Evolutionary conservation across 495 filamentous ascomycete species (phyloP).

Genomic region (Aspergillus leporis): DNA sequence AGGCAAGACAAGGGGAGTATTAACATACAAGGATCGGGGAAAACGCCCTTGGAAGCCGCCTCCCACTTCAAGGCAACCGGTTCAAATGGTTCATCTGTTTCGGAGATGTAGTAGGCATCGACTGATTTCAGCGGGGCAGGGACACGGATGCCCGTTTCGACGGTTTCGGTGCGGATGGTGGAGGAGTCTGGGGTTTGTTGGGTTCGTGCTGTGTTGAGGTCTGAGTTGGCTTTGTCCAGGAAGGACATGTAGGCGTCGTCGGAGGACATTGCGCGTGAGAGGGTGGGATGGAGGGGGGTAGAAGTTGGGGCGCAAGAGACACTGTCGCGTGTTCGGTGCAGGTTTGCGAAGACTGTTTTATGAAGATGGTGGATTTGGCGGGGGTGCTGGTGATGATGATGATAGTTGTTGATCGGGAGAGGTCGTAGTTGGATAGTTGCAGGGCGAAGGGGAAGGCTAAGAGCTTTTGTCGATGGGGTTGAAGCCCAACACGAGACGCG

Average conservation of each 20-base stretch:
- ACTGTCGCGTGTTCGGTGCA: slow-evolving; percentile 2
- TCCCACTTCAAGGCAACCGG: slow-evolving; percentile 67
- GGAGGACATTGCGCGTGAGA: slow-evolving; percentile 58
- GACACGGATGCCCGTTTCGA: slow-evolving; percentile 47
- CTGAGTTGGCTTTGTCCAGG: slow-evolving; percentile 79
- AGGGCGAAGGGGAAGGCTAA: slow-evolving; percentile 4
- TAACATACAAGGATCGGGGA: slow-evolving; percentile 63
- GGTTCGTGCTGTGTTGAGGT: slow-evolving; percentile 50
- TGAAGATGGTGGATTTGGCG: slow-evolving; percentile 1
- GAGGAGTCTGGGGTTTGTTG: slow-evolving; percentile 29
- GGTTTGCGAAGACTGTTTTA: slow-evolving; percentile 16
- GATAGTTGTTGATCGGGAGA: slow-evolving; percentile 7
- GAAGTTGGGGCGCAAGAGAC: slow-evolving; percentile 1
- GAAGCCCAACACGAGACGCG: slow-evolving; percentile 23
- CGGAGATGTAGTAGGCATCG: slow-evolving; percentile 70
- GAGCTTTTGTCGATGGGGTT: slow-evolving; percentile 17
- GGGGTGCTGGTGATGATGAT: slow-evolving; percentile 9
- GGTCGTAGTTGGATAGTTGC: slow-evolving; percentile 4
- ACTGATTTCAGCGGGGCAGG: slow-evolving; percentile 58
- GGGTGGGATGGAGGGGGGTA: slow-evolving; percentile 22
- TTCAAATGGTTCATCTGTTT: slow-evolving; percentile 83
- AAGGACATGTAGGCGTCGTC: slow-evolving; percentile 82
- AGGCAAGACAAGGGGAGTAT: slow-evolving; percentile 5
- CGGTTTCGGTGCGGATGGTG: slow-evolving; percentile 50
- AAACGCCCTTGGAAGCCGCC: slow-evolving; percentile 47